Evolutionary conservation across 495 filamentous ascomycete genomes (phyloP).

Genomic region (Eremomyces bilateralis): DNA sequence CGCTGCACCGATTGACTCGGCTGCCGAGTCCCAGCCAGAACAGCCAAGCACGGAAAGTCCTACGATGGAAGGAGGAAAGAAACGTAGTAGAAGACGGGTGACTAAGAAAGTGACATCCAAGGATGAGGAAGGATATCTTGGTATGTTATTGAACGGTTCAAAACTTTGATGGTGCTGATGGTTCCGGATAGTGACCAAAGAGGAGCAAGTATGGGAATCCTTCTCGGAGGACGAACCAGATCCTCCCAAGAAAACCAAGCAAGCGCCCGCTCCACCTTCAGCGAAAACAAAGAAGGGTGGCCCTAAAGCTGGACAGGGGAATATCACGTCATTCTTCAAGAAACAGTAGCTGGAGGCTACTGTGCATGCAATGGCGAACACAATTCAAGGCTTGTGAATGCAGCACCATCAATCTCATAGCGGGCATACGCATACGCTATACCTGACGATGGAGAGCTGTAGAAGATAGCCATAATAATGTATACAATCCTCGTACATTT

Average conservation of each 20-base stretch:
- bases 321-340: slow-evolving; percentile 82
- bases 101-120: slow-evolving; percentile 78
- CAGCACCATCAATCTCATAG: too few relatives aligned
- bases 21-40: slow-evolving; percentile 16
- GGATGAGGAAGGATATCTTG: slow-evolving; percentile 86
- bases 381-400: too few relatives aligned
- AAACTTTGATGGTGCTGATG: slow-evolving; percentile 9
- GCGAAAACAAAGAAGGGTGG: slow-evolving; percentile 34
- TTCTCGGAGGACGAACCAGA: slow-evolving; percentile 83
- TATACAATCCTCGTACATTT: too few relatives aligned
- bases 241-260: slow-evolving; percentile 35
- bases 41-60: slow-evolving; percentile 13
- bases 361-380: too few relatives aligned
- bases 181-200: slow-evolving; percentile 50
- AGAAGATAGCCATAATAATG: too few relatives aligned
- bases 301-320: slow-evolving; percentile 50
- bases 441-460: too few relatives aligned
- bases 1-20: slow-evolving; percentile 24
- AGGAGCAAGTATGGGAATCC: slow-evolving; percentile 80
- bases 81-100: slow-evolving; percentile 60
- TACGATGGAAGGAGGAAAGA: slow-evolving; percentile 37
- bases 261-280: slow-evolving; percentile 16
- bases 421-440: too few relatives aligned
- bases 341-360: too few relatives aligned
- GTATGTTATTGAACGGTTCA: slow-evolving; percentile 26